These are phyloP conservation scores for Cladosporium cucumerinum DNA, from an alignment of 2,329 filamentous ascomycete species.

Conservation along the genomic window DNA sequence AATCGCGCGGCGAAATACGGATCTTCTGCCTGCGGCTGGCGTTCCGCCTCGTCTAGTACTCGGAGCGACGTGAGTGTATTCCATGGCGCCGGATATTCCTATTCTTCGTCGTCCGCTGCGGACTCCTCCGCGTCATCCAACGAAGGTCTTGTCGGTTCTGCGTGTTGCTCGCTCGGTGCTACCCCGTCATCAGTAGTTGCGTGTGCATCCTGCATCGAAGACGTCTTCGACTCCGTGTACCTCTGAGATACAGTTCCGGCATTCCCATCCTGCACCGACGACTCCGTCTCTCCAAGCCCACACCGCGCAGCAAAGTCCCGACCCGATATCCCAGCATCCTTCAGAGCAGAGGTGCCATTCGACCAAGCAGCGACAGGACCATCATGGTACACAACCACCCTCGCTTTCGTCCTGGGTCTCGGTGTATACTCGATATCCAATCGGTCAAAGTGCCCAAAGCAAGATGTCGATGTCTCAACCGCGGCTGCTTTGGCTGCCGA, in stretches of 20 bases:
- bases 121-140: neutral
- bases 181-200: neutral
- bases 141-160: neutral
- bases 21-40: neutral
- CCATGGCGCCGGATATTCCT: neutral
- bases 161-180: neutral
- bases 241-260: neutral
- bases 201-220: neutral
- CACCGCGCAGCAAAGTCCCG: neutral
- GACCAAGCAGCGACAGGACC: neutral
- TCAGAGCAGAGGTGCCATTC: neutral
- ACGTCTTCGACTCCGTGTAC: neutral
- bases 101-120: neutral
- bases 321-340: neutral
- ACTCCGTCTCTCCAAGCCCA: neutral
- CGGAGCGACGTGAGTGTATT: neutral
- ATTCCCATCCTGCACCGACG: neutral
- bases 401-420: neutral
- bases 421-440: neutral
- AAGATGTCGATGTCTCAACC: neutral
- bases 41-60: neutral
- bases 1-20: neutral
- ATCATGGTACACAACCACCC: neutral
- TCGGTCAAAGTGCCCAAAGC: slow-evolving; percentile 6
- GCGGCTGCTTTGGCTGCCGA: neutral